Conservation (phyloP, 1,284 basidiomycete genomes). For the Tilletia horrida region DNA sequence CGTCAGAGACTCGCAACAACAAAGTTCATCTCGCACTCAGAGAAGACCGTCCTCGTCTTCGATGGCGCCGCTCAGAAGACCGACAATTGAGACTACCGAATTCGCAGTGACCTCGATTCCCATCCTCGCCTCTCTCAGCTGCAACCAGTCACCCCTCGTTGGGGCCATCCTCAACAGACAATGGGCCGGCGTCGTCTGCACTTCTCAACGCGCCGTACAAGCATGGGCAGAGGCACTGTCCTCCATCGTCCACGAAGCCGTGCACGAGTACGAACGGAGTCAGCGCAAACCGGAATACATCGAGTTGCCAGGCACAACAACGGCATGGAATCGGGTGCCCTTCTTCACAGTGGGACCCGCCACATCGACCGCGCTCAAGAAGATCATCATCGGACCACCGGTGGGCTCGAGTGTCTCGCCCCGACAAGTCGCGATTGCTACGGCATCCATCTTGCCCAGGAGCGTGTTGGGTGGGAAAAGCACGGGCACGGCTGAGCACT, state of each 20-base stretch:
- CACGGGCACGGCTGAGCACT: conserved; percentile 42
- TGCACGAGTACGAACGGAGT: neutral
- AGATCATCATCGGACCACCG: conserved; percentile 27
- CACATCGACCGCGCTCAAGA: conserved; percentile 34
- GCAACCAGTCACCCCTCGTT: neutral
- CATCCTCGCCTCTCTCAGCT: conserved; percentile 1
- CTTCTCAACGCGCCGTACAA: conserved; percentile 48
- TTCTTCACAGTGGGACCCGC: conserved; percentile 53
- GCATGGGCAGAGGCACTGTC: conserved; percentile 41
- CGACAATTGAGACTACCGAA: conserved; percentile 3
- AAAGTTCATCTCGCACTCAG: conserved; percentile 25
- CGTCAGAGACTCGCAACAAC: conserved; percentile 37
- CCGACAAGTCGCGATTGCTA: neutral
- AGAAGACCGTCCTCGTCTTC: conserved; percentile 25
- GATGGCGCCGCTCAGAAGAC: neutral
- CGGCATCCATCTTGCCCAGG: conserved; percentile 33
- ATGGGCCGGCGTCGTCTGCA: conserved; percentile 42
- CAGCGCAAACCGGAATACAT: neutral
- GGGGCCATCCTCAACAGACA: neutral
- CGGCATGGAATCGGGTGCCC: conserved; percentile 39
- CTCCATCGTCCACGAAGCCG: conserved; percentile 25
- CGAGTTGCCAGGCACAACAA: neutral
- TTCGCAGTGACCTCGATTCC: neutral
- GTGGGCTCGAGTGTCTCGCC: neutral
- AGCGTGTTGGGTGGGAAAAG: conserved; percentile 43